Conservation (phyloP, 1,284 basidiomycete genomes). For the Blastosporella zonata region DNA sequence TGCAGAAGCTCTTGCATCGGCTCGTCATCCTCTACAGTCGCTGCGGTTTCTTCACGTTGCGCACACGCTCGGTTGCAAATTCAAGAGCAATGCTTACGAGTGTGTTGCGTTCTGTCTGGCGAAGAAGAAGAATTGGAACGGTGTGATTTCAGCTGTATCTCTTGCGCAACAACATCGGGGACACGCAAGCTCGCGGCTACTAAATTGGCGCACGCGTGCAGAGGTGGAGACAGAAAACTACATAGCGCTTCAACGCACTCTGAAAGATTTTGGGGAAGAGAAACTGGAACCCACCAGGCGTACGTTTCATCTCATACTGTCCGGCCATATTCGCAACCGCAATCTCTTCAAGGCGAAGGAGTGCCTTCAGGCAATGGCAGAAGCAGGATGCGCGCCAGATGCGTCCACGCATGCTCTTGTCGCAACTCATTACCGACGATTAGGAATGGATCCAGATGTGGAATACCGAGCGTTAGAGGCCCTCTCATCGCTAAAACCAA, state of each 20-base stretch:
- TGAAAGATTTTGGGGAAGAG: constrained; percentile 48
- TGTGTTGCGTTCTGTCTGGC: constrained; percentile 48
- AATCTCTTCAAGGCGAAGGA: constrained; percentile 54
- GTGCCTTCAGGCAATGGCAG: constrained; percentile 52
- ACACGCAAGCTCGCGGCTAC: constrained; percentile 47
- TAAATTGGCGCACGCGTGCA: constrained; percentile 68
- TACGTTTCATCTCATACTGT: constrained; percentile 65
- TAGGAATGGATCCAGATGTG: constrained; percentile 58
- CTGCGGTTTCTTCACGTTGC: constrained; percentile 46
- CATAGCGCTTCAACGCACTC: constrained; percentile 38
- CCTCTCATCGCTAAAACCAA: constrained; percentile 38
- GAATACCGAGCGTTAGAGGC: constrained; percentile 47
- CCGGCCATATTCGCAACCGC: constrained; percentile 65
- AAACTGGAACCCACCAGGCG: constrained; percentile 48
- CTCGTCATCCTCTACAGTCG: constrained; percentile 37
- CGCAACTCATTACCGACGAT: constrained; percentile 51
- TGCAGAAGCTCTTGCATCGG: constrained; percentile 42
- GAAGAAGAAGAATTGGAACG: constrained; percentile 43
- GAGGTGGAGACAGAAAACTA: constrained; percentile 52
- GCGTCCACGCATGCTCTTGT: constrained; percentile 59
- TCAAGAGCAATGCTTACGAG: constrained; percentile 60
- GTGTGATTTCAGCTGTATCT: constrained; percentile 43
- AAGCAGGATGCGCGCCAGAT: constrained; percentile 51
- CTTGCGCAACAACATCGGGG: constrained; percentile 46
- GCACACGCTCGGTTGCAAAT: constrained; percentile 42